A percentile compares a stretch with the other conserved stretches of the same genome.
phyloP scores from a whole-genome alignment of 2,329 filamentous ascomycete species.

The Elsinoe ampelina region DNA sequence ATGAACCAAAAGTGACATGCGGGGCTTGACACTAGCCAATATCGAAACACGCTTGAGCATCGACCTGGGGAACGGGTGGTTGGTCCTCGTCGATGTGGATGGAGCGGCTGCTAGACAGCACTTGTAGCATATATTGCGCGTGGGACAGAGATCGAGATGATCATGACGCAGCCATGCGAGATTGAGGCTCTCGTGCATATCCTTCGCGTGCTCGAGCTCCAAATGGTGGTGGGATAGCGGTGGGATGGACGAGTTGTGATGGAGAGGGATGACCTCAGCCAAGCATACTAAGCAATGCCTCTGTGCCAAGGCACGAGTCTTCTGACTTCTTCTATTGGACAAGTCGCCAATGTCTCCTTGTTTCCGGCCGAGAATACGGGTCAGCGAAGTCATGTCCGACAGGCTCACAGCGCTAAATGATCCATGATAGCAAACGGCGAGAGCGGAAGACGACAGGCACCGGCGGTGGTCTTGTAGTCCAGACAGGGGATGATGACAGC shows the following conservation, averaged over 20 bases:
- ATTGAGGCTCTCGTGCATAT: slow-evolving; percentile 7
- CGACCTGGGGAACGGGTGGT: neutral
- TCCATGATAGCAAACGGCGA: too few species aligned
- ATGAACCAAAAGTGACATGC: slow-evolving; percentile 9
- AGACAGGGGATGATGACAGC: too few species aligned
- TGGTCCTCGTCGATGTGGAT: neutral
- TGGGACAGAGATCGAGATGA: slow-evolving; percentile 3
- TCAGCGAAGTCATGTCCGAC: neutral
- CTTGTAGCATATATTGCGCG: neutral
- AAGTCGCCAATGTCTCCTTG: slow-evolving; percentile 10
- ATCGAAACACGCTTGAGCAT: neutral
- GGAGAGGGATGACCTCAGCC: slow-evolving; percentile 1
- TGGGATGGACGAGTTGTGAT: neutral
- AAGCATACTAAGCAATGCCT: slow-evolving; percentile 9
- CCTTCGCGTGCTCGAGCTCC: neutral
- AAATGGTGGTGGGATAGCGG: neutral
- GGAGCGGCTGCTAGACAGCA: too few species aligned
- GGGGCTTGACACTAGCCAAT: slow-evolving; percentile 5
- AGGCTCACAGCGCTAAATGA: neutral
- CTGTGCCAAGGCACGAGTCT: neutral
- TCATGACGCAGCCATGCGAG: neutral
- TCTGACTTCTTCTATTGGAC: slow-evolving; percentile 8
- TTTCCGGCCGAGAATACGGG: neutral
- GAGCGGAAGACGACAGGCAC: too few species aligned
- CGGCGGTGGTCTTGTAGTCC: too few species aligned